phyloP scores from a whole-genome alignment of 1,139 yeast species.

The Hyphopichia burtonii region DNA sequence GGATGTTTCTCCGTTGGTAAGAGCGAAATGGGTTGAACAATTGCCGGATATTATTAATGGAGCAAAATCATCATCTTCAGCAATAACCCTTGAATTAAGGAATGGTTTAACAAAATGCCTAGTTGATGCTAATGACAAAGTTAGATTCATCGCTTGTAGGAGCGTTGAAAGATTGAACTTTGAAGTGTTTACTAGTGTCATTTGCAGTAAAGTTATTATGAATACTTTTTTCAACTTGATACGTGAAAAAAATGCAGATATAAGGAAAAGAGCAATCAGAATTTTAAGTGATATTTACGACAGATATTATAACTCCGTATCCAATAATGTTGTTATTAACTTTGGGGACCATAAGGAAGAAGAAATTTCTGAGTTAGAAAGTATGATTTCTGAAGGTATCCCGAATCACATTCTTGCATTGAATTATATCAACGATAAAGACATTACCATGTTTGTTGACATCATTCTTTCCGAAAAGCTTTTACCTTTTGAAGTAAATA shows the following conservation, averaged over 20 bases:
- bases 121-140: slow-evolving; percentile 74
- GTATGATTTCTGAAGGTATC: slow-evolving; percentile 38
- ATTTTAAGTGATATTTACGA: slow-evolving; percentile 58
- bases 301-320: slow-evolving; percentile 20
- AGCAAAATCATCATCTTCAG: slow-evolving; percentile 46
- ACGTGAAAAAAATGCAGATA: slow-evolving; percentile 66
- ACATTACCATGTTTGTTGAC: slow-evolving; percentile 71
- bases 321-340: slow-evolving; percentile 20
- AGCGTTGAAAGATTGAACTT: slow-evolving; percentile 43
- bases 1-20: slow-evolving; percentile 64
- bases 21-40: slow-evolving; percentile 70
- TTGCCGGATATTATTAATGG: slow-evolving; percentile 30
- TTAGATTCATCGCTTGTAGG: slow-evolving; percentile 61
- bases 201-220: slow-evolving; percentile 49
- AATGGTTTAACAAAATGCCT: slow-evolving; percentile 66
- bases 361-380: slow-evolving; percentile 40
- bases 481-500: slow-evolving; percentile 53
- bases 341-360: slow-evolving; percentile 27
- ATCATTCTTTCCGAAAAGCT: slow-evolving; percentile 56
- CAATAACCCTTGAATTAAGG: slow-evolving; percentile 50
- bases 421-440: slow-evolving; percentile 71
- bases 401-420: slow-evolving; percentile 69
- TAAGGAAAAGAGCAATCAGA: slow-evolving; percentile 61
- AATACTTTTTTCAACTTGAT: slow-evolving; percentile 58
- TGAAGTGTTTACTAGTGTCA: slow-evolving; percentile 37